phyloP scores from a whole-genome alignment of 1,139 yeast genomes.

The Lodderomyces oxycetoniae region DNA sequence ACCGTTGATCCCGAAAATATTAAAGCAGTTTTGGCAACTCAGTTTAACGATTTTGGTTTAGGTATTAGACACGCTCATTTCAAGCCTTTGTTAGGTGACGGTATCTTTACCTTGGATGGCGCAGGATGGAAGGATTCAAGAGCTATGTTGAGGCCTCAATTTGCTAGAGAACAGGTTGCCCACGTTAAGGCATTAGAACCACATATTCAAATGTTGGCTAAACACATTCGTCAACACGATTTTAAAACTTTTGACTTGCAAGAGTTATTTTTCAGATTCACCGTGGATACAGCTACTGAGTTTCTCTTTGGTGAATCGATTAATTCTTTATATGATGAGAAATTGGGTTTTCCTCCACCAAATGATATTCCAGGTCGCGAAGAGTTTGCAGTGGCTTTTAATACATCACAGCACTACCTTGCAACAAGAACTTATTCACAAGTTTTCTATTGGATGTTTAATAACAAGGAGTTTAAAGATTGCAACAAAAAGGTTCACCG shows the following conservation, averaged over 20 bases:
- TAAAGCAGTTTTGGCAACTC: slow-evolving; percentile 37
- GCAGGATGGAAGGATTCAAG: slow-evolving; percentile 56
- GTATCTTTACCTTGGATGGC: slow-evolving; percentile 57
- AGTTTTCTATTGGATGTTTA: slow-evolving; percentile 24
- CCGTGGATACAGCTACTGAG: slow-evolving; percentile 57
- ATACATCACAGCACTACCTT: slow-evolving; percentile 25
- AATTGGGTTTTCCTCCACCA: slow-evolving; percentile 20
- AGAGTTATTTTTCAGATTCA: slow-evolving; percentile 38
- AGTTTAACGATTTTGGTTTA: slow-evolving; percentile 49
- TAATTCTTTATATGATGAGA: slow-evolving; percentile 31
- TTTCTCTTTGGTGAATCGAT: slow-evolving; percentile 56
- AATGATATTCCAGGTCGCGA: slow-evolving; percentile 17
- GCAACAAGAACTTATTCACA: slow-evolving; percentile 27
- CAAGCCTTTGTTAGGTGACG: slow-evolving; percentile 48
- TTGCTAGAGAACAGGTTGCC: slow-evolving; percentile 49
- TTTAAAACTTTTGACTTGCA: slow-evolving; percentile 32
- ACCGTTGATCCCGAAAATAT: slow-evolving; percentile 34
- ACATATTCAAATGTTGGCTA: slow-evolving; percentile 37
- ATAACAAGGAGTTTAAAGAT: slow-evolving; percentile 29
- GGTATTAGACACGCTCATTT: slow-evolving; percentile 45
- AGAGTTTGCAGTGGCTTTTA: slow-evolving; percentile 26
- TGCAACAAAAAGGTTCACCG: slow-evolving; percentile 28
- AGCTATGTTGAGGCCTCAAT: slow-evolving; percentile 52
- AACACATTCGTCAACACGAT: slow-evolving; percentile 21
- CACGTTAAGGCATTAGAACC: slow-evolving; percentile 43